Conservation (phyloP, 2,329 filamentous ascomycete species). For the Colletotrichum horii region DNA sequence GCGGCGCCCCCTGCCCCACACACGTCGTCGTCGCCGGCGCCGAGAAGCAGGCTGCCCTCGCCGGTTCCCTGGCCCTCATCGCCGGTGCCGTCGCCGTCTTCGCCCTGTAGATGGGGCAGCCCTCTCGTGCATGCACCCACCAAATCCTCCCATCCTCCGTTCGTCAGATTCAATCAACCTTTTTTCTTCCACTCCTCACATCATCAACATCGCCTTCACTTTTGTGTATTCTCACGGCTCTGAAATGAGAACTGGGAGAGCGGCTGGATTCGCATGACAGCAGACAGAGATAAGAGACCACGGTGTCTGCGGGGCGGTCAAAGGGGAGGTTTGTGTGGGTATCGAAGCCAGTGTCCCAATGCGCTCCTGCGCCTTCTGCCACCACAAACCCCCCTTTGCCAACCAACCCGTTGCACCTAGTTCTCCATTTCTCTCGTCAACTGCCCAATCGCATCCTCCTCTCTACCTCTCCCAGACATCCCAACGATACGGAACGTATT, state of each 20-base stretch:
- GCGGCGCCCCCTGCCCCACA: not conserved
- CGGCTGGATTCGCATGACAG: not conserved
- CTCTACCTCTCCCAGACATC: not conserved
- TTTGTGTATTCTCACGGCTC: not conserved
- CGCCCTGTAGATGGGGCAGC: not conserved
- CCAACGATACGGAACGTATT: not conserved
- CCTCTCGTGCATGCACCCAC: not conserved
- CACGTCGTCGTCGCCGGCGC: constrained; percentile 15
- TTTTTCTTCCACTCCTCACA: not conserved
- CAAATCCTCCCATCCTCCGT: not conserved
- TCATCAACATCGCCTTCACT: not conserved
- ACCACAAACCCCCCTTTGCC: not conserved
- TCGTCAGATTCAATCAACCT: not conserved
- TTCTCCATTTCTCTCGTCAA: not conserved
- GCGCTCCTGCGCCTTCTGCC: constrained; percentile 7
- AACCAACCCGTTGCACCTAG: not conserved
- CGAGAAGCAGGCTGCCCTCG: not conserved
- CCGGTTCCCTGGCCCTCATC: not conserved
- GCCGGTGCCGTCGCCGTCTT: constrained; percentile 6
- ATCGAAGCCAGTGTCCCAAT: constrained; percentile 2
- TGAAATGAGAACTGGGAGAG: not conserved
- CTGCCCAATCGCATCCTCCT: not conserved
- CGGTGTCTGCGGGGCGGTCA: not conserved
- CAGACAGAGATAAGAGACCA: not conserved
- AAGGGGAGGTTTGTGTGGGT: not conserved